Conservation (phyloP, 2,329 filamentous ascomycete species). For the Myotisia sp. region DNA sequence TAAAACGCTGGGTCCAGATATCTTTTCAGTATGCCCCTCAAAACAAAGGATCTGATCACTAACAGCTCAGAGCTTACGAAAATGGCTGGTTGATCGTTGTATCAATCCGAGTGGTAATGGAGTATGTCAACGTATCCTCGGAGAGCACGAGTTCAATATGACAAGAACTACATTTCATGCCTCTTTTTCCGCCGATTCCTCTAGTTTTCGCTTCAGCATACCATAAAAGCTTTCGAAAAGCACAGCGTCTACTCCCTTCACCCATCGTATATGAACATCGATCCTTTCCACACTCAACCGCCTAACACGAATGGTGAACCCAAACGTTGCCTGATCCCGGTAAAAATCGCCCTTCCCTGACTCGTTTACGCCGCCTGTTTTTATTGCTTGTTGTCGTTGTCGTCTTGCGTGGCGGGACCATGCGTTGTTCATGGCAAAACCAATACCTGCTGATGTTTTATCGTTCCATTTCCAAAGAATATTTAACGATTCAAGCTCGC, state of each 20-base stretch:
- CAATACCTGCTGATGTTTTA: slow-evolving; percentile 41
- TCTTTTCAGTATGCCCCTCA: too few relatives aligned
- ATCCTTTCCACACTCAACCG: slow-evolving; percentile 21
- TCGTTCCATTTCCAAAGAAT: slow-evolving; percentile 53
- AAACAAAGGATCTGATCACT: too few relatives aligned
- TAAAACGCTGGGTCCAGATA: too few relatives aligned
- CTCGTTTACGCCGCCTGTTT: slow-evolving; percentile 14
- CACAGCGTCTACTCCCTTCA: slow-evolving; percentile 57
- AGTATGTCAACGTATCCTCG: too few relatives aligned
- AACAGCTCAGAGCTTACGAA: too few relatives aligned
- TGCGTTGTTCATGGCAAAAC: slow-evolving; percentile 52
- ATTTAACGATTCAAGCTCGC: slow-evolving; percentile 42
- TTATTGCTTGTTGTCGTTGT: slow-evolving; percentile 26
- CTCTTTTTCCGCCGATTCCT: too few relatives aligned
- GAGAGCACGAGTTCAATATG: too few relatives aligned
- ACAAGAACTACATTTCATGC: too few relatives aligned
- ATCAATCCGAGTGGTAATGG: too few relatives aligned
- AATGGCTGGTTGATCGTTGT: too few relatives aligned
- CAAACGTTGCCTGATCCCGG: slow-evolving; percentile 35
- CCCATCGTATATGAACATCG: slow-evolving; percentile 49
- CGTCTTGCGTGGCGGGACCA: slow-evolving; percentile 65
- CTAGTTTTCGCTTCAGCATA: slow-evolving; percentile 49
- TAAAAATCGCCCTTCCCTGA: slow-evolving; percentile 20
- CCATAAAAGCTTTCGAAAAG: slow-evolving; percentile 81
- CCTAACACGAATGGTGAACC: slow-evolving; percentile 30